Base-by-base conservation (phyloP, 108 stramenopile species). In the Fragilaria crotonensis region DNA sequence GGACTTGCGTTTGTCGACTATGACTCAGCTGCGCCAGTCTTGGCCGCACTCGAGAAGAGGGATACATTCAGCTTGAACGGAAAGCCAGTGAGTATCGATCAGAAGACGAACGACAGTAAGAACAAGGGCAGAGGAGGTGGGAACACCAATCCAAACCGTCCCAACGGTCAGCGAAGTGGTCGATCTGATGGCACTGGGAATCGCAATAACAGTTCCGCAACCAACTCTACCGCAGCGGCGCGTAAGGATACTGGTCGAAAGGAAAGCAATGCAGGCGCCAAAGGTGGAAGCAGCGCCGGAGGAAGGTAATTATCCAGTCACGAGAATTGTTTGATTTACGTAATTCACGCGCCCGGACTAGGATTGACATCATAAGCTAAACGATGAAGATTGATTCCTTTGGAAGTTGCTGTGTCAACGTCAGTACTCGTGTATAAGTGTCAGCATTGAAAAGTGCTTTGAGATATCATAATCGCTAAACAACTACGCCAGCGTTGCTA, bases 1-100 rank as follows among this genome's bases (percentile, higher is more conserved):
- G 80, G 72, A 33, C 72, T 87, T 47, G 84, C 79, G n/a, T 91
- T 91, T 75, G 85, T 91, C 0, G 89, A 91, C 54, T 91, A 78
- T 64, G 86, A 85, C 63, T 72, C 78, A 17, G 57, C 77, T 5
- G 70, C 73, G 31, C 83, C 85, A 1, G 86, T 87, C 22, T 30
- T 76, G 63, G 82, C 81, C 21, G 80, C 82, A 14, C 63, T 91
- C 18, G 72, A 70, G 23, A 64, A 50, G 23, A 59, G 67, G 31
- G 45, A 63, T 32, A 62, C 71, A 26, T 61, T 81, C 26, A 44
- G 65, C 25, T 76, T 76, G 66, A 62, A 73, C 44, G 80, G 75
- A 27, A 33, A 47, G 21, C 57, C 57, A 7, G 44, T 81, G 47
- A 74, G 68, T 25, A 63, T 81, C 7, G 77, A 76, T 32, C 80